Evolutionary conservation across 257 asterid genomes (phyloP), one percentile per base, ranked within the genome.

Genomic region (Linderniella brevidens): DNA sequence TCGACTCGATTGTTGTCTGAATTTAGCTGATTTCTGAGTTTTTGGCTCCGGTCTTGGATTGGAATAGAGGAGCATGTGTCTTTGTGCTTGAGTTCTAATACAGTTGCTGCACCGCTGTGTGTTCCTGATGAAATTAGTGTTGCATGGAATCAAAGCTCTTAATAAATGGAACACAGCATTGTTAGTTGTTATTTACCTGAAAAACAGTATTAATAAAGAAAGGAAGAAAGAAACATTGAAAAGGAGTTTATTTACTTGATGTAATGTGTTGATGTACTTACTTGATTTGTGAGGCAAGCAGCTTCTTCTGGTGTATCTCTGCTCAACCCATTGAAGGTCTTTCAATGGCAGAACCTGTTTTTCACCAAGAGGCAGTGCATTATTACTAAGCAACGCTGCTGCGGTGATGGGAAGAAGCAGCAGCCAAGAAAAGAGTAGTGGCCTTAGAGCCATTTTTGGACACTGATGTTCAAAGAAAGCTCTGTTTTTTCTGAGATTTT

Each of bases 81-180:
- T 51, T 14, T 47, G 58, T 79, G 95, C 74, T 60, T 75, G 86
- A 87, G 75, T 64, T 87, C 93, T 64, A 87, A 37, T 59, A 75
- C 53, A 17, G 72, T 70, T 65, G 75, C 93, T 65, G 75, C 93
- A 8, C 88, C 78, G 46, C 72, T 77, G 46, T 69, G 68, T 58
- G 64, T 66, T 48, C 88, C 93, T 82, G 76, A 40, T 62, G n/a
- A 11, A 1, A 11, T 14, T 40, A 14, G 4, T 10, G 9, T 12
- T 12, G 11, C 16, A 40, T 0, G 45, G 14, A 40, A 40, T 11
- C 13, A 40, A 40, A 13, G 9, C 14, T 11, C 44, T n/a, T n/a
- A n/a, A n/a, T n/a, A n/a, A 40, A 11, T 9, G 1, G 15, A 40
- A 40, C 9, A 40, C 44, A 40, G 3, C 32, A 25, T 2, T 25